Conservation (phyloP, 2,329 filamentous ascomycete species). For the Paraphaeosphaeria minitans region DNA sequence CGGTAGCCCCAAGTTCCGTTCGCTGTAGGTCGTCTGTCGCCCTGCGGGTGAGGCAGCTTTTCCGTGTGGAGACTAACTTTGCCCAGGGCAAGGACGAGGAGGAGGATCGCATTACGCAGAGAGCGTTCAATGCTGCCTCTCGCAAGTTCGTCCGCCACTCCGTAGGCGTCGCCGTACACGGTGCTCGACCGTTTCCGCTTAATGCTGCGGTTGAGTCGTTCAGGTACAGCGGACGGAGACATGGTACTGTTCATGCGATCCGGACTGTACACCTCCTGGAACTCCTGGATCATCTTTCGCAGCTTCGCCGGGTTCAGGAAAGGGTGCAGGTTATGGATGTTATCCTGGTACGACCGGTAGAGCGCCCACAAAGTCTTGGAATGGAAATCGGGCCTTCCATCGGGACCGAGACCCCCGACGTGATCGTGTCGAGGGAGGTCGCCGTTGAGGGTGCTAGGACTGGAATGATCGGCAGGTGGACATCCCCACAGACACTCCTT, state of each 20-base stretch:
- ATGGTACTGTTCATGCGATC: constrained; percentile 27
- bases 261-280: constrained; percentile 42
- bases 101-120: constrained; percentile 72
- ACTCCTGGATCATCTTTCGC: constrained; percentile 59
- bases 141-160: constrained; percentile 12
- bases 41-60: constrained; percentile 62
- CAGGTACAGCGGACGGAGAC: constrained; percentile 30
- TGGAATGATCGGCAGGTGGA: constrained; percentile 50
- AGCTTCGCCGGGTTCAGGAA: constrained; percentile 63
- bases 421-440: constrained; percentile 40
- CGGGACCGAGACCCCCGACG: constrained; percentile 57
- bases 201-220: constrained; percentile 31
- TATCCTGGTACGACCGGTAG: constrained; percentile 60
- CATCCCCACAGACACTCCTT: constrained; percentile 57
- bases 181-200: constrained; percentile 45
- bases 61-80: constrained; percentile 70
- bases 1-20: constrained; percentile 29
- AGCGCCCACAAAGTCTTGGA: constrained; percentile 56
- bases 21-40: constrained; percentile 45
- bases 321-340: constrained; percentile 69
- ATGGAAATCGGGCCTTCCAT: constrained; percentile 61
- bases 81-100: constrained; percentile 83
- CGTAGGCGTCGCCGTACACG: constrained; percentile 31
- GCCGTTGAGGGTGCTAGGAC: constrained; percentile 29
- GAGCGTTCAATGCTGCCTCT: constrained; percentile 35